Base-by-base conservation (phyloP, 176 grass and related monocot species). In the Aegilops bicornis region DNA sequence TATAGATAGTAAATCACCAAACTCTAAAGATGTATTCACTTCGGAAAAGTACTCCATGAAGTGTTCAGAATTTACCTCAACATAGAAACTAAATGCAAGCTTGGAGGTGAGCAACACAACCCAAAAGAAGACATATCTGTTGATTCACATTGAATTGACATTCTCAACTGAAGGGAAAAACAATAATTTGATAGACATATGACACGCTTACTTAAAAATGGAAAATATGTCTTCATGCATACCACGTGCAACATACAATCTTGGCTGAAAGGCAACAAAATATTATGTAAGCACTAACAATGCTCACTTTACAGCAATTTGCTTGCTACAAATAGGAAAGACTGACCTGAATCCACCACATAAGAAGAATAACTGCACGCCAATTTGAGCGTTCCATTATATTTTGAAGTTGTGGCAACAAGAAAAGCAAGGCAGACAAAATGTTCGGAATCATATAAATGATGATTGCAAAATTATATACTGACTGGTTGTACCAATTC, bases 61-160 rank as follows among this genome's bases (percentile, higher is more conserved):
- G 45, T 66, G 42, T 65, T 79, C 12, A 65, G 27, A 79, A 79
- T 30, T 82, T 92, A 92, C 93, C 93, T 95, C 93, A 86, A 95
- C 90, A 84, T 95, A 95, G 86, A 92, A 95, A 83, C 93, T 95
- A 76, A 95, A 92, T 36, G 88, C 88, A 88, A 95, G 86, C 58
- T 95, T 95, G 88, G 88, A 83, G 52, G 85, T 78, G 70, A 95
- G 90, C 76, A 95, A 73, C 23, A 95, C 64, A 73, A 83, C 87
- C 93, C 93, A 95, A 89, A 95, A 95, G 89, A 95, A 91, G 19
- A 91, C 87, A 52, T 95, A 95, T 70, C 93, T 95, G 83, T 86
- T 89, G 48, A 78, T 60, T 67, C 68, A 40, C 72, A 24, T 30
- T 76, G 5, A 24, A 75, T 70, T 7, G 1, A 60, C 70, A 89